Evolutionary conservation across 768 basidiomycete species (phyloP), one percentile per base, ranked within the genome.

Genomic region (Coprinopsis sp.): DNA sequence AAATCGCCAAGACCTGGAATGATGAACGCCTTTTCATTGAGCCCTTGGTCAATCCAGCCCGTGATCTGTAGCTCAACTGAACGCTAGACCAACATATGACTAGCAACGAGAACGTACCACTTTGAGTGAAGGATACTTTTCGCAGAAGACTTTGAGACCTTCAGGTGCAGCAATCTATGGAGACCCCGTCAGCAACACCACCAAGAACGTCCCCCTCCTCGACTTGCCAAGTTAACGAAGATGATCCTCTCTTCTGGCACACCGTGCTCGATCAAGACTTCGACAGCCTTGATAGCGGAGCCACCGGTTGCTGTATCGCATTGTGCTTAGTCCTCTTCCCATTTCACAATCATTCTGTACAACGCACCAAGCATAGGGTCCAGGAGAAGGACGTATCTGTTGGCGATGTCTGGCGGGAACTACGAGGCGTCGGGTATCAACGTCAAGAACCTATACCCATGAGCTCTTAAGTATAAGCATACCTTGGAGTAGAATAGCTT

Each of bases 1-100:
- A 97, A 97, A 62, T 97, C 93, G n/a, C 93, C 93, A n/a, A 97
- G 72, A 23, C 93, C 92, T 6, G 91, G 92, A 46, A 93, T 81
- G 55, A 94, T 94, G 60, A 87, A 96, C 19, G 88, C 82, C 61
- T 85, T 90, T 47, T 89, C 89, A 55, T 97, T 93, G 42, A 97
- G 76, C 4, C 91, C 89, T 54, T 91, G 70, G 62, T 97, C 93
- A 44, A 97, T 91, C 91, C 93, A 95, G 2, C 93, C 93, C 10
- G 93, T 95, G 44, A 96, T 85, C 87, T 92, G 53, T 4, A 25
- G 18, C n/a, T n/a, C n/a, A 21, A 43, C 33, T 2, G 33, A 14
- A n/a, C 19, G 19, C 31, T 40, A 36, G 16, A 42, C 29, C 47
- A 16, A 24, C 23, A 8, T 12, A 25, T 24, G 45, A 18, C 12